phyloP scores from a whole-genome alignment of 2,329 filamentous ascomycete species.

The Pestalotiopsis sp. region DNA sequence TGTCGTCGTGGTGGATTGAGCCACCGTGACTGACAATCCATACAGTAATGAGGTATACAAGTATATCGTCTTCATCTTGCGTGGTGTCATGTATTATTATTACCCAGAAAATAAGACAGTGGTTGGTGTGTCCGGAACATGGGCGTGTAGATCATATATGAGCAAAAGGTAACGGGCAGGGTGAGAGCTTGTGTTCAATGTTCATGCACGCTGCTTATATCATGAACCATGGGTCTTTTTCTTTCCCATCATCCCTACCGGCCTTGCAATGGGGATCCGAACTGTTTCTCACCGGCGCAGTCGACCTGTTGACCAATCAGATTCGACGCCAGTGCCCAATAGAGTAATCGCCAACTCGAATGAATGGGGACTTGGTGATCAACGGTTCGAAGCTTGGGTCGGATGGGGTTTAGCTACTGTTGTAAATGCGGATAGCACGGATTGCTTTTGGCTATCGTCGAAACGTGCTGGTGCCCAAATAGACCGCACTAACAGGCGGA shows the following conservation, averaged over 20 bases:
- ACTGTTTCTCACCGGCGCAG: neutral
- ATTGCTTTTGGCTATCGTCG: neutral
- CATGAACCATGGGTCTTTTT: neutral
- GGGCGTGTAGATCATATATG: neutral
- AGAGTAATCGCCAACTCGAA: neutral
- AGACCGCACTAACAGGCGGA: neutral
- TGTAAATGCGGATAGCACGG: neutral
- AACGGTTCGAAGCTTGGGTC: neutral
- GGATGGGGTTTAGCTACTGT: neutral
- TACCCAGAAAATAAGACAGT: neutral
- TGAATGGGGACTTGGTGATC: neutral
- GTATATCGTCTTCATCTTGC: neutral
- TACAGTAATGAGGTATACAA: neutral
- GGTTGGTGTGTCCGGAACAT: neutral
- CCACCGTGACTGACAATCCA: neutral
- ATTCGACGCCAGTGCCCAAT: neutral
- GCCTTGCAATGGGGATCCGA: constrained; percentile 2
- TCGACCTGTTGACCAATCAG: neutral
- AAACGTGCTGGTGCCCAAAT: neutral
- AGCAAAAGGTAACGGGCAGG: neutral
- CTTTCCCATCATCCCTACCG: neutral
- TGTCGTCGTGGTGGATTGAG: neutral
- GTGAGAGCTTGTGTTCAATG: neutral
- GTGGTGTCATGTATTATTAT: neutral
- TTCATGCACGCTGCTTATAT: neutral